Evolutionary conservation across 2,329 filamentous ascomycete genomes (phyloP), one percentile per base, ranked within the genome.

Genomic region (Myriosclerotinia curreyana): DNA sequence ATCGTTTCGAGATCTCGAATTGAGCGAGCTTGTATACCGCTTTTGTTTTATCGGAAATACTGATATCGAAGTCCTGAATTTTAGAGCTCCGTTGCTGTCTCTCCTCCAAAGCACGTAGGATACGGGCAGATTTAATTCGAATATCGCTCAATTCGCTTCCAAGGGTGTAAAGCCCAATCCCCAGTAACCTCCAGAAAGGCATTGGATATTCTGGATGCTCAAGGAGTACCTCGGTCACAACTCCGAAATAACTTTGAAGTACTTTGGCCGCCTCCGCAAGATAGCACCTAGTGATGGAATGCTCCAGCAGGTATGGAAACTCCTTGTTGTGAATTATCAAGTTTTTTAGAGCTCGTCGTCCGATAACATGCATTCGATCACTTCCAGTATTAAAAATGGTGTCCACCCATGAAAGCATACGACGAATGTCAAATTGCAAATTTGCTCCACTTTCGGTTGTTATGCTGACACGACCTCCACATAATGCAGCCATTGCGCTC

Each of bases 21-120:
- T 99, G 95, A 0, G 96, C 95, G 52, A 96, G 82, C 77, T 99
- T 99, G 78, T 98, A 99, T 3, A 99, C 94, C 0, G 94, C 93
- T 69, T 96, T 96, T 0, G 96, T 99, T 77, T 97, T 98, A 77
- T 99, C 96, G 0, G 94, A 96, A 65, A 99, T 95, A 75, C 93
- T 97, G 71, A 99, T 98, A 72, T 99, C 95, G 65, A 97, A 96
- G 75, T 99, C 95, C 74, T 96, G 92, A 8, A 99, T 86, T 73
- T 96, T 96, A 1, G 94, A 96, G 68, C 86, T 95, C 69, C 90
- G 89, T 68, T 88, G 85, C 69, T 95, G 90, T 31, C 91, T 86
- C 69, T 92, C 87, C 76, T 98, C 95, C 1, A 98, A 80, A 0
- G 86, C 87, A 49, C 92, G 85, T 15, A 99, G 81, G 40, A 98